Base-by-base conservation (phyloP, 2,329 filamentous ascomycete species). In the Aphanoascus verrucosus region DNA sequence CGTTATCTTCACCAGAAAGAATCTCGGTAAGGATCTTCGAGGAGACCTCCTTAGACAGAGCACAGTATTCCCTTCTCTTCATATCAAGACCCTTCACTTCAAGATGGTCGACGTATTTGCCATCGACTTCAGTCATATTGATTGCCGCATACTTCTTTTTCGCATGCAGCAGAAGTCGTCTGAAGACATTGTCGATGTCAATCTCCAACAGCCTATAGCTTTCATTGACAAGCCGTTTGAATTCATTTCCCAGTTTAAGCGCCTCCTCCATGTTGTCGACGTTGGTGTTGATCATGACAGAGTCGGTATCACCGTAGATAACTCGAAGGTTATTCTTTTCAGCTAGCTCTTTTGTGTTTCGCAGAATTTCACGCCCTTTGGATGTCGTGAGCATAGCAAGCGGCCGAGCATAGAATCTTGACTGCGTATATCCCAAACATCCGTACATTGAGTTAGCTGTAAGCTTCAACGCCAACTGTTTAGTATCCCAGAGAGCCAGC, bases 371-470 rank as follows among this genome's bases (percentile, higher is more conserved):
- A 74, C 93, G 88, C 55, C 93, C 93, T 69, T 98, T 97, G 74
- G 84, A 94, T 0, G 93, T 98, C 2, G 90, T 97, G 67, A 98
- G 84, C 71, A 97, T 88, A 55, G 93, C 93, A 46, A 98, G 77
- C 9, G 93, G 93, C 54, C 93, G 83, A 55, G 93, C 93, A 64
- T 98, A 98, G 74, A 98, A 98, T 49, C 93, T 87, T 54, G 93
- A 97, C 67, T 90, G 94, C 11, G 88, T 91, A 68, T 96, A 98
- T 61, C 93, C 93, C 69, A 98, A 75, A 78, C 93, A 98, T 61
- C 93, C 93, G 69, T 98, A 98, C 94, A 98, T 98, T 60, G 91
- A 97, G 73, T 98, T 98, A 65, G 93, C 93, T 42, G 94, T 98
- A 50, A 98, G 81, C 73, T 98, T 98, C 64, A 98, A 73, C 28